Conservation (phyloP, 2,329 filamentous ascomycete genomes). For the Fusarium ramigenum region DNA sequence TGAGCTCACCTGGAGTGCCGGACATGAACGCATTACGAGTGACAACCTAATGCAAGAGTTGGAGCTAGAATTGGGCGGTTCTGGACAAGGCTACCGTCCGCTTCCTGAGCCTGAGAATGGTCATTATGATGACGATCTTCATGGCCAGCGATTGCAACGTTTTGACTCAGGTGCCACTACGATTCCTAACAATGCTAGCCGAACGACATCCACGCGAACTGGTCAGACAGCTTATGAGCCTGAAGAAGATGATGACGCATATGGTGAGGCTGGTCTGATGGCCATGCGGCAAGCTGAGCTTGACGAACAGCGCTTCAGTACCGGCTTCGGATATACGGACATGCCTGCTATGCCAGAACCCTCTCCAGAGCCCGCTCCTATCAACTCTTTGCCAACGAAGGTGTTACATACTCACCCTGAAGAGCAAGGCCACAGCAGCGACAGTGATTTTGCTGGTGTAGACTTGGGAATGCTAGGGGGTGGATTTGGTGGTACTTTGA, state of each 20-base stretch:
- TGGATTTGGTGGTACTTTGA: slow-evolving; percentile 66
- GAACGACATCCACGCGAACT: slow-evolving; percentile 33
- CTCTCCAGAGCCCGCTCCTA: slow-evolving; percentile 27
- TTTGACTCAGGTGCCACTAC: slow-evolving; percentile 63
- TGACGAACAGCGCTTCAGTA: slow-evolving; percentile 67
- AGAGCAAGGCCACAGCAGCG: slow-evolving; percentile 64
- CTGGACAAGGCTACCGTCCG: slow-evolving; percentile 47
- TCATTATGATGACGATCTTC: slow-evolving; percentile 56
- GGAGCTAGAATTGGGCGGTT: slow-evolving; percentile 60
- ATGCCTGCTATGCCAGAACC: slow-evolving; percentile 44
- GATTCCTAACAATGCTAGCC: slow-evolving; percentile 40
- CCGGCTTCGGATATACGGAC: slow-evolving; percentile 46
- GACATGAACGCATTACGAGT: slow-evolving; percentile 56
- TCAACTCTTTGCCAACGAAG: slow-evolving; percentile 51
- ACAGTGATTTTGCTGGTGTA: slow-evolving; percentile 74
- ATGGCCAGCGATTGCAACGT: slow-evolving; percentile 54
- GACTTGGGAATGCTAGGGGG: slow-evolving; percentile 81
- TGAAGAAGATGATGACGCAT: slow-evolving; percentile 79
- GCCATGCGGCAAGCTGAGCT: slow-evolving; percentile 87
- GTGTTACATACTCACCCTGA: slow-evolving; percentile 59
- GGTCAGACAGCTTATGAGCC: slow-evolving; percentile 40
- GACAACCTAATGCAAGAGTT: slow-evolving; percentile 68
- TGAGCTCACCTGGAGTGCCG: slow-evolving; percentile 55
- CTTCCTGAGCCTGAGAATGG: slow-evolving; percentile 57
- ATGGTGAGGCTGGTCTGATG: slow-evolving; percentile 83